phyloP scores from a whole-genome alignment of 1,284 basidiomycete species.

The Cronartium quercuum region DNA sequence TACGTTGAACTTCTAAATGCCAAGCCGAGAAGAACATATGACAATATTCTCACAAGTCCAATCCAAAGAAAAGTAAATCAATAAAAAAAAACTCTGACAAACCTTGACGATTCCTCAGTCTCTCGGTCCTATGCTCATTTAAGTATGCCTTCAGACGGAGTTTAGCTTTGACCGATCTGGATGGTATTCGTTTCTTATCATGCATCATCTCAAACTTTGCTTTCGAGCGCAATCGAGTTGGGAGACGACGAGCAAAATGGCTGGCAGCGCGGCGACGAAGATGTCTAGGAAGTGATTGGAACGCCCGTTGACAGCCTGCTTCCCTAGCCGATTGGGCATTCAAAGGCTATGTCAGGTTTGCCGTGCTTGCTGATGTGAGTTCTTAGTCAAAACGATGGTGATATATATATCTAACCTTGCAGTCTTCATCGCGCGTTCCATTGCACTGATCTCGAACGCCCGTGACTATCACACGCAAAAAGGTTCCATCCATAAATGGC shows the following conservation, averaged over 20 bases:
- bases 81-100: not conserved
- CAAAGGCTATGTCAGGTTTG: not conserved
- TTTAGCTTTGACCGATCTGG: constrained; percentile 21
- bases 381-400: not conserved
- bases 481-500: not conserved
- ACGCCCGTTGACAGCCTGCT: constrained; percentile 68
- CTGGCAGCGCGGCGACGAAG: constrained; percentile 81
- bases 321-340: constrained; percentile 42
- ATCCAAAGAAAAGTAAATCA: not conserved
- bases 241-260: constrained; percentile 84
- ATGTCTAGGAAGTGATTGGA: constrained; percentile 83
- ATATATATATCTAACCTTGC: constrained; percentile 57
- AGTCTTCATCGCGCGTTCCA: constrained; percentile 73
- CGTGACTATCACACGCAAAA: constrained; percentile 58
- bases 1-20: not conserved
- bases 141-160: constrained; percentile 11
- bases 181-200: constrained; percentile 6
- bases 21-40: not conserved
- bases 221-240: constrained; percentile 66
- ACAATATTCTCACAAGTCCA: not conserved
- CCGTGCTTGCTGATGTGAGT: no score
- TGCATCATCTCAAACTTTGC: constrained; percentile 60
- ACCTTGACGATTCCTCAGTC: constrained; percentile 22
- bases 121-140: constrained; percentile 7
- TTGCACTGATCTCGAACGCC: constrained; percentile 76